A percentile compares a stretch with the other conserved stretches of the same genome.
These are phyloP conservation scores for Tolypocladium inflatum DNA, from an alignment of 2,329 filamentous ascomycete genomes.

Conservation along the genomic window DNA sequence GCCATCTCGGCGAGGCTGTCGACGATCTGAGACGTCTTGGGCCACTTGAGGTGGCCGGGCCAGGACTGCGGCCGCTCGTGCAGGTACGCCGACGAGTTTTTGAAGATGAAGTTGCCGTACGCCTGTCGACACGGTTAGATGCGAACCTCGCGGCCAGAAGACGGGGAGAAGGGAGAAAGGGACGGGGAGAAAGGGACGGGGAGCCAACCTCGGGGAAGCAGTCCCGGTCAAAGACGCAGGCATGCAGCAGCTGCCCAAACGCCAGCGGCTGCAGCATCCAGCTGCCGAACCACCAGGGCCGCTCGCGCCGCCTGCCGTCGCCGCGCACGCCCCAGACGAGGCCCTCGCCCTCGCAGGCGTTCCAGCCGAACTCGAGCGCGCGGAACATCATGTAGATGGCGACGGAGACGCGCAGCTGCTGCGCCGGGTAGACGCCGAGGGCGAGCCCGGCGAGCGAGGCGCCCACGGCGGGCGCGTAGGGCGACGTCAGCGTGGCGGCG, in stretches of 20 bases:
- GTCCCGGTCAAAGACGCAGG: conserved; percentile 68
- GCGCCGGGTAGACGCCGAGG: conserved; percentile 62
- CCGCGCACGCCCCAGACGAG: conserved; percentile 47
- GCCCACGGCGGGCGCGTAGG: conserved; percentile 80
- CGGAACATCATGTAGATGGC: conserved; percentile 75
- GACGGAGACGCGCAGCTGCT: conserved; percentile 62
- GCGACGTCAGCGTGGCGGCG: conserved; percentile 66
- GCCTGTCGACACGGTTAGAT: conserved; percentile 3
- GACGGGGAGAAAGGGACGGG: no score
- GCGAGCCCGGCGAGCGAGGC: conserved; percentile 79
- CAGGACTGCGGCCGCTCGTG: conserved; percentile 61
- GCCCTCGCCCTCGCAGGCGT: conserved; percentile 66
- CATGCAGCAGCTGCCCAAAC: conserved; percentile 67
- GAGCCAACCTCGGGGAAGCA: conserved; percentile 52
- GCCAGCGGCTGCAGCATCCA: conserved; percentile 73
- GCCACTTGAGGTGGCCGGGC: conserved; percentile 62
- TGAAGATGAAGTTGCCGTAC: conserved; percentile 47
- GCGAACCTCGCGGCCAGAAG: background rate
- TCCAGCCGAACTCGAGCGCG: conserved; percentile 80
- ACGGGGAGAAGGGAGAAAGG: background rate
- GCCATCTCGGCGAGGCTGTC: conserved; percentile 78
- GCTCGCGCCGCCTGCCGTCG: conserved; percentile 45
- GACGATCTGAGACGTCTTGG: conserved; percentile 63
- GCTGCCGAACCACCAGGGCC: conserved; percentile 77
- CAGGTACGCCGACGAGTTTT: conserved; percentile 70